These are phyloP conservation scores for Crotalaria pallida DNA, from an alignment of 306 rosid species.

Conservation along the genomic window DNA sequence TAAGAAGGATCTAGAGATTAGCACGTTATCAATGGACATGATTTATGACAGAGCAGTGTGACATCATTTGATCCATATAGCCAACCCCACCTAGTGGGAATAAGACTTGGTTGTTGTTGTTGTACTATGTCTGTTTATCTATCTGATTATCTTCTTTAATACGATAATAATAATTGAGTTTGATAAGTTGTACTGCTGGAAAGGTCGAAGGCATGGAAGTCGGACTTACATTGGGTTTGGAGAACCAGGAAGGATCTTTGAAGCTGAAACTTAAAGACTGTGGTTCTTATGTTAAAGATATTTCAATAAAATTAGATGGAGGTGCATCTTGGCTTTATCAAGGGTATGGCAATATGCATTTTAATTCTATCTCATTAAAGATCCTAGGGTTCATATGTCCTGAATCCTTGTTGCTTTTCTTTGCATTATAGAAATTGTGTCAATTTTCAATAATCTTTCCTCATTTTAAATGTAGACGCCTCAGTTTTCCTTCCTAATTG, in stretches of 20 bases:
- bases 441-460: not conserved
- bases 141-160: constrained; percentile 10
- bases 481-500: not conserved
- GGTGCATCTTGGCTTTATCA: constrained; percentile 99
- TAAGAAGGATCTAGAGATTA: too few species aligned
- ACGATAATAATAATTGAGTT: constrained; percentile 23
- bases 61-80: too few species aligned
- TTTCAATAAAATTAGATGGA: constrained; percentile 76
- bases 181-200: constrained; percentile 37
- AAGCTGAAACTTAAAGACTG: constrained; percentile 56
- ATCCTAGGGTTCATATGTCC: not conserved
- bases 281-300: constrained; percentile 59
- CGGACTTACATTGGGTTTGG: constrained; percentile 65
- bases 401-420: not conserved
- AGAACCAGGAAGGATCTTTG: constrained; percentile 68
- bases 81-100: too few species aligned
- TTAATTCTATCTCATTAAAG: constrained; percentile 2
- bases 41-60: too few species aligned
- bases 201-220: constrained; percentile 90
- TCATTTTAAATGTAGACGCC: not conserved
- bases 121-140: too few species aligned
- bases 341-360: constrained; percentile 52
- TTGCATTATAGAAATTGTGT: constrained; percentile 11
- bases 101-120: too few species aligned
- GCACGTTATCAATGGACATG: too few species aligned